These are phyloP conservation scores for Coemansia sp. DNA, from an alignment of 192 early-diverging fungal genomes.

Conservation along the genomic window DNA sequence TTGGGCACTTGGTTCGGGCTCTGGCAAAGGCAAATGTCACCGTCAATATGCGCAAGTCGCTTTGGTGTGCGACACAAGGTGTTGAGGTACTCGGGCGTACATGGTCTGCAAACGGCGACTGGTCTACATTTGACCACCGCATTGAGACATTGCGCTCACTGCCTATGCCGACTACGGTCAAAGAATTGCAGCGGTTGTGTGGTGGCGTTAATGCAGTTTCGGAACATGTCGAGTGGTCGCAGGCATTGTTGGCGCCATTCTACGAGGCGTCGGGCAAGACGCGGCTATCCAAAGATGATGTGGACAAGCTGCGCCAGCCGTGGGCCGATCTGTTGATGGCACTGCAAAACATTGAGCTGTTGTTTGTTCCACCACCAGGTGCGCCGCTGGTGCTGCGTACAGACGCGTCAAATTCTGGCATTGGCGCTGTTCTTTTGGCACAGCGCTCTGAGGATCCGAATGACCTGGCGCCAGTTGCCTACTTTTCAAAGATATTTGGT, in stretches of 20 bases:
- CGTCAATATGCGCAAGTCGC: constrained; percentile 13
- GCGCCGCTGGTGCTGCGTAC: constrained; percentile 12
- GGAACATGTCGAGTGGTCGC: constrained; percentile 14
- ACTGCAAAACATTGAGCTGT: constrained; percentile 8
- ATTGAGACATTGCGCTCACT: constrained; percentile 12
- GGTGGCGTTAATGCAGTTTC: constrained; percentile 21
- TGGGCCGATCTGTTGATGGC: constrained; percentile 1
- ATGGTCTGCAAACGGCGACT: constrained; percentile 6
- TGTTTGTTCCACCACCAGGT: constrained; percentile 13
- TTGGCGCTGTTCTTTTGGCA: not conserved
- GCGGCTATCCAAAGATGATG: constrained; percentile 7
- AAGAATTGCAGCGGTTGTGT: constrained; percentile 14
- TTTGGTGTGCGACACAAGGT: not conserved
- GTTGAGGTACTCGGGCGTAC: constrained; percentile 1
- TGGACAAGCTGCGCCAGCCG: not conserved
- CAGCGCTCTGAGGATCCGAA: not conserved
- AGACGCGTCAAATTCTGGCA: not conserved
- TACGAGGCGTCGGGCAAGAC: constrained; percentile 2
- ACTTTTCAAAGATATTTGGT: constrained; percentile 28
- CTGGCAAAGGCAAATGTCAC: constrained; percentile 12
- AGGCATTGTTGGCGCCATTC: constrained; percentile 14
- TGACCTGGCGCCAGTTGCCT: constrained; percentile 15
- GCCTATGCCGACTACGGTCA: constrained; percentile 11
- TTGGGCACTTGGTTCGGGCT: not conserved
- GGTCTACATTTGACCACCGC: constrained; percentile 12